Percentiles rank a stretch among this genome's conserved stretches.
phyloP scores from a whole-genome alignment of 805 yeast species.

The Cyberlindnera veronae region DNA sequence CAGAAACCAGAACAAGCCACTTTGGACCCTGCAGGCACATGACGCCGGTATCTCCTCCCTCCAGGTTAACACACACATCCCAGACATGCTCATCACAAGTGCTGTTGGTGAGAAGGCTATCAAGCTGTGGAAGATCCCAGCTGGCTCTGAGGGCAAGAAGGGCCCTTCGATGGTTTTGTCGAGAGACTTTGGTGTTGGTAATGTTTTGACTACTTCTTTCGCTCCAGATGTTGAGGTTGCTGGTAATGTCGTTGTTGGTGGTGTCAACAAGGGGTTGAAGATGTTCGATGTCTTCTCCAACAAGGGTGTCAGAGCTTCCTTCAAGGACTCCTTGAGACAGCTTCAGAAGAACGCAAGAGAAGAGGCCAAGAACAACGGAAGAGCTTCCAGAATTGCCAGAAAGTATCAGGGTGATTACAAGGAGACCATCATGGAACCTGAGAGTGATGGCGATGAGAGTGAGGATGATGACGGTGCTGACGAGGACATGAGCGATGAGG shows the following conservation, averaged over 20 bases:
- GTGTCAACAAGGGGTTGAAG: conserved; percentile 78
- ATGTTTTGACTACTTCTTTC: conserved; percentile 77
- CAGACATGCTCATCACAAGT: conserved; percentile 77
- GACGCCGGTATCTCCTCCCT: conserved; percentile 89
- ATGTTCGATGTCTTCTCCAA: conserved; percentile 92
- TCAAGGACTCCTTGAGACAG: conserved; percentile 53
- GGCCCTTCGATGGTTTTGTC: conserved; percentile 85
- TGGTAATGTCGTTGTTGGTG: conserved; percentile 84
- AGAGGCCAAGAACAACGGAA: conserved; percentile 52
- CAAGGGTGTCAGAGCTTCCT: conserved; percentile 66
- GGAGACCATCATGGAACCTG: conserved; percentile 61
- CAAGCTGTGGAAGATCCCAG: conserved; percentile 81
- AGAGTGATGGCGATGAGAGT: conserved; percentile 59
- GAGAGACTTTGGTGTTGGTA: conserved; percentile 92
- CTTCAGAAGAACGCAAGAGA: conserved; percentile 56
- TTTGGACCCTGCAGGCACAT: conserved; percentile 97
- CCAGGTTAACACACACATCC: conserved; percentile 60
- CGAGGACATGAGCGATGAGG: conserved; percentile 1
- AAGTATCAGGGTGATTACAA: conserved; percentile 51
- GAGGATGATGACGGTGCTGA: conserved; percentile 23
- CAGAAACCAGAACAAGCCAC: conserved; percentile 58
- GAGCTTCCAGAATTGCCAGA: conserved; percentile 71
- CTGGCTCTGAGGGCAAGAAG: conserved; percentile 15
- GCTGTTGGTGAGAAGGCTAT: conserved; percentile 88
- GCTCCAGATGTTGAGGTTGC: conserved; percentile 85